phyloP scores from a whole-genome alignment of 164 flowering plant species.

The Stephania japonica region DNA sequence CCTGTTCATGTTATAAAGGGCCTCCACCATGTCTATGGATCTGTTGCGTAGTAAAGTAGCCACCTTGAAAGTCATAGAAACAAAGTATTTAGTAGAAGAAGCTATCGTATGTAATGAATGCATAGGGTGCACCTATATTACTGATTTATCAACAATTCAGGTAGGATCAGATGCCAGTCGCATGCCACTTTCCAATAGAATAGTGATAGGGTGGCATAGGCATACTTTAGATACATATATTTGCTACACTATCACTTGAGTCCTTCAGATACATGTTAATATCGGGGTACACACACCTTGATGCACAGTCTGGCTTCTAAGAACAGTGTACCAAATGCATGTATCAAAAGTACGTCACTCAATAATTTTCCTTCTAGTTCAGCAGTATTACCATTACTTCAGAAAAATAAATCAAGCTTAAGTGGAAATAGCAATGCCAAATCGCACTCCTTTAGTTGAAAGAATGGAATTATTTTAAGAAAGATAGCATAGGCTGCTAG shows the following conservation, averaged over 20 bases:
- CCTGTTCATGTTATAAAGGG: slow-evolving; percentile 86
- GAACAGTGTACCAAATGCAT: no score
- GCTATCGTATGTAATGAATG: background rate
- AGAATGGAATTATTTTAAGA: background rate
- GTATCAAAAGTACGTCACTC: no score
- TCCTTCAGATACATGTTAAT: no score
- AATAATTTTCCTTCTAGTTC: background rate
- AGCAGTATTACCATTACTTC: background rate
- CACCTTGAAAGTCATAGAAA: slow-evolving; percentile 45
- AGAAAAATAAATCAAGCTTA: background rate
- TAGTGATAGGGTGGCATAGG: no score
- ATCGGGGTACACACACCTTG: no score
- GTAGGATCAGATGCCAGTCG: background rate
- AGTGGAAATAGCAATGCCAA: background rate
- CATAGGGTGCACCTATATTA: background rate
- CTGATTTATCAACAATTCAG: background rate
- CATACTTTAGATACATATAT: no score
- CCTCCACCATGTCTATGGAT: slow-evolving; percentile 88
- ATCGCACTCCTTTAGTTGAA: background rate
- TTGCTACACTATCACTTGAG: no score
- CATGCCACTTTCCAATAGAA: background rate
- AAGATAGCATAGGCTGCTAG: background rate
- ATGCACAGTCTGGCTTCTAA: no score
- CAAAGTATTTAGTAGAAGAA: slow-evolving; percentile 13
- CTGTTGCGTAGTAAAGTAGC: slow-evolving; percentile 64